A percentile compares a stretch with the other conserved stretches of the same genome.
Conservation (phyloP, 331 rosid genomes). For the Quercus tomentella region DNA sequence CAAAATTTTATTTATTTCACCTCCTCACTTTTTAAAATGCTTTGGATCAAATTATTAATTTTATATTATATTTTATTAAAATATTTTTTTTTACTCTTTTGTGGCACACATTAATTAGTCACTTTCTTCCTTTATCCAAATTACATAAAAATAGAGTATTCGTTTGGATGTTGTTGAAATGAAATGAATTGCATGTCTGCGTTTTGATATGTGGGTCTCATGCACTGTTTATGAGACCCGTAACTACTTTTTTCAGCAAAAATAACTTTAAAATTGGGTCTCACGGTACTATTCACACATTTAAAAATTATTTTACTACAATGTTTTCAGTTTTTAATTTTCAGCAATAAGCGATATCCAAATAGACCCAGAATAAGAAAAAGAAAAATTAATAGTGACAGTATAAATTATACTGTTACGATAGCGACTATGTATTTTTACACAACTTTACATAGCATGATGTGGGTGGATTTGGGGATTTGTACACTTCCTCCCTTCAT, state of each 20-base stretch:
- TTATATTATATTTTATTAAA: no score
- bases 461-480: no score
- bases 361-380: fast-evolving
- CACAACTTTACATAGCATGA: fast-evolving
- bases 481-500: no score
- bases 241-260: fast-evolving
- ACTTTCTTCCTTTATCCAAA: no score
- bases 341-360: fast-evolving
- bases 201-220: no score
- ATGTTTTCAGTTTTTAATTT: no score
- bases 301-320: no score
- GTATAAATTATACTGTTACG: fast-evolving
- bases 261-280: fast-evolving
- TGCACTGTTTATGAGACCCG: fast-evolving
- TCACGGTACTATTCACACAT: fast-evolving
- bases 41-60: fast-evolving
- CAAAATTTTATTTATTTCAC: no score
- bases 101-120: fast-evolving
- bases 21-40: fast-evolving
- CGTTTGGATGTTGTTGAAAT: fast-evolving
- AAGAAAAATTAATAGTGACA: no score
- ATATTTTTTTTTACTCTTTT: no score
- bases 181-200: fast-evolving
- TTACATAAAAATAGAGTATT: no score
- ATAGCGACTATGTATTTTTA: no score